A percentile compares a stretch with the other conserved stretches of the same genome.
These are phyloP conservation scores for Pleurotus platypus DNA, from an alignment of 768 basidiomycete genomes.

Conservation along the genomic window DNA sequence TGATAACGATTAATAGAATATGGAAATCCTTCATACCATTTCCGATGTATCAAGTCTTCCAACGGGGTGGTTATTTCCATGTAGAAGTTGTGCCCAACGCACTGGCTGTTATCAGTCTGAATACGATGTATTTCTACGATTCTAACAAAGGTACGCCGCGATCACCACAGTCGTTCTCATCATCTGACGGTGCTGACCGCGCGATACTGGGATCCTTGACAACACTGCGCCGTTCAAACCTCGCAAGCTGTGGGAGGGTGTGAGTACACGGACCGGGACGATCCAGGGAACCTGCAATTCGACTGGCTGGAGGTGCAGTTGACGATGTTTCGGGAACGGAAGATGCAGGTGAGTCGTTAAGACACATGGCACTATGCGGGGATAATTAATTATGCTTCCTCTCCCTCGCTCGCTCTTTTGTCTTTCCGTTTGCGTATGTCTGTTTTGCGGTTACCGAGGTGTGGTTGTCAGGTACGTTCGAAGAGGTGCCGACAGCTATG, in stretches of 20 bases:
- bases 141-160: conserved; percentile 69
- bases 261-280: conserved; percentile 51
- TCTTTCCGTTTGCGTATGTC: too few species aligned
- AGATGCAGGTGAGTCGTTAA: conserved; percentile 60
- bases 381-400: conserved; percentile 8
- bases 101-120: conserved; percentile 79
- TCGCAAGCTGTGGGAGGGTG: conserved; percentile 73
- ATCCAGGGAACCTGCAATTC: conserved; percentile 86
- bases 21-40: conserved; percentile 83
- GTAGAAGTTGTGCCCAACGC: conserved; percentile 74
- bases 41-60: conserved; percentile 75
- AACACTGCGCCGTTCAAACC: background rate
- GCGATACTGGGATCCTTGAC: conserved; percentile 1
- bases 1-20: conserved; percentile 43
- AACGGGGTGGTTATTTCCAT: conserved; percentile 83
- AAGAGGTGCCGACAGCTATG: conserved; percentile 1
- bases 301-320: conserved; percentile 92
- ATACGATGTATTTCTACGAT: conserved; percentile 90
- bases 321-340: conserved; percentile 56
- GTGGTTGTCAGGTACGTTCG: conserved; percentile 37
- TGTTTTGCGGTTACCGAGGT: conserved; percentile 14
- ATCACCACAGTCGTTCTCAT: conserved; percentile 5
- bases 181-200: conserved; percentile 9
- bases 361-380: background rate
- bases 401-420: conserved; percentile 2